Percentiles rank a stretch among this genome's conserved stretches.
These are phyloP conservation scores for Trichophyton rubrum DNA, from an alignment of 2,329 filamentous ascomycete genomes.

Conservation along the genomic window DNA sequence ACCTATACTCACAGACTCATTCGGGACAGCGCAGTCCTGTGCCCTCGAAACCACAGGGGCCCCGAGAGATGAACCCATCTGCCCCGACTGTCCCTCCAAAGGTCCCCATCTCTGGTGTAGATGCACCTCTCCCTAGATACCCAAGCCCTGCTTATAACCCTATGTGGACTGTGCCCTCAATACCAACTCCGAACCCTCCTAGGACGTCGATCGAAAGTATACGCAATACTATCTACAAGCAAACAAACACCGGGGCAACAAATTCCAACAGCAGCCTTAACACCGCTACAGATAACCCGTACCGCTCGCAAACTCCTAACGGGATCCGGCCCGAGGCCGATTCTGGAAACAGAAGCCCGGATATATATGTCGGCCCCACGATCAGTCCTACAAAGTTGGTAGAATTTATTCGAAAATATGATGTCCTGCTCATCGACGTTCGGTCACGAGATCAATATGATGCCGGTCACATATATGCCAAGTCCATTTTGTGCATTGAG, in stretches of 20 bases:
- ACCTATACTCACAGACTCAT: not conserved
- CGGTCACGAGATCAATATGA: conserved; percentile 70
- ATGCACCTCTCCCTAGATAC: conserved; percentile 33
- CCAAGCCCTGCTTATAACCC: conserved; percentile 39
- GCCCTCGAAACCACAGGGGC: conserved; percentile 27
- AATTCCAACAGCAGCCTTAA: conserved; percentile 23
- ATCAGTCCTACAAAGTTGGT: conserved; percentile 61
- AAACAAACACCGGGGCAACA: conserved; percentile 9
- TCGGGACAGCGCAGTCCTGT: conserved; percentile 14
- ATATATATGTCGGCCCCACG: conserved; percentile 44
- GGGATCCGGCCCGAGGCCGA: conserved; percentile 27
- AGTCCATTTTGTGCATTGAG: conserved; percentile 79
- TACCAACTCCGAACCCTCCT: conserved; percentile 27
- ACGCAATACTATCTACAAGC: conserved; percentile 19
- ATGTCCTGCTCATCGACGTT: conserved; percentile 73
- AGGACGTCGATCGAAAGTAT: conserved; percentile 31
- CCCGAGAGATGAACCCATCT: conserved; percentile 31
- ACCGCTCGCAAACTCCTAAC: conserved; percentile 34
- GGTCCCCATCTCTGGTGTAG: conserved; percentile 24
- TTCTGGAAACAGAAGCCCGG: conserved; percentile 31
- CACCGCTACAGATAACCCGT: conserved; percentile 31
- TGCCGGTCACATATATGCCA: conserved; percentile 74
- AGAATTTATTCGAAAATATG: conserved; percentile 53
- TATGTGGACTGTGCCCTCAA: conserved; percentile 29
- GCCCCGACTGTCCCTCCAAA: conserved; percentile 33